Evolutionary conservation across 2,329 filamentous ascomycete genomes (phyloP).

Genomic region (Colletotrichum karsti): DNA sequence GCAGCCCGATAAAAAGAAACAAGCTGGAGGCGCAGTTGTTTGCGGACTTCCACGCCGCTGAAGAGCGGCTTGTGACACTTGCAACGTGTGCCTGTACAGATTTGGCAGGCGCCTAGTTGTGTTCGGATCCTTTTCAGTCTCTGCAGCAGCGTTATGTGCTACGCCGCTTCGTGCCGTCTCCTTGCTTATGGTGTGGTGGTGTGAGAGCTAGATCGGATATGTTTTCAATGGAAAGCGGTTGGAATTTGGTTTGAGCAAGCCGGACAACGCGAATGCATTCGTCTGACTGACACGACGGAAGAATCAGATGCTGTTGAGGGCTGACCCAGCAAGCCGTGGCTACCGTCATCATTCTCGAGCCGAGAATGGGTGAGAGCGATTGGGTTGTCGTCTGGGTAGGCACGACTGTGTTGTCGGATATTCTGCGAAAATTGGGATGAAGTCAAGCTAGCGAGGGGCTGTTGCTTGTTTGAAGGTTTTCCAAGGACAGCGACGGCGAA

Average conservation of each 20-base stretch:
- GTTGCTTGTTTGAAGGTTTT: neutral
- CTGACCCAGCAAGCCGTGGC: neutral
- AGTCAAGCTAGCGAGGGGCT: neutral
- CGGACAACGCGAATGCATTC: neutral
- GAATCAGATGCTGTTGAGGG: neutral
- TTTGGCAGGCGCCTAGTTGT: neutral
- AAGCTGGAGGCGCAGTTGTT: neutral
- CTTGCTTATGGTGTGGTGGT: neutral
- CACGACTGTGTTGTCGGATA: neutral
- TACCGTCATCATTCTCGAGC: neutral
- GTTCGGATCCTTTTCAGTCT: neutral
- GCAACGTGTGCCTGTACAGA: neutral
- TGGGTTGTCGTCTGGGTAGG: neutral
- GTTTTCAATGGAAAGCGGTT: neutral
- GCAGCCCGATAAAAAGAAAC: neutral
- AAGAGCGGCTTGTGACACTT: neutral
- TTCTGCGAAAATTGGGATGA: neutral
- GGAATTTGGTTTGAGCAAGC: neutral
- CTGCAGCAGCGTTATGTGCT: conserved; percentile 1
- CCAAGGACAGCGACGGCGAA: neutral
- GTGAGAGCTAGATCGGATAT: neutral
- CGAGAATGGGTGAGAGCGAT: neutral
- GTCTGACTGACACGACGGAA: neutral
- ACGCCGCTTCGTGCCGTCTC: neutral
- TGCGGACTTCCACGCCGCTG: neutral